Percentiles rank a stretch among this genome's conserved stretches.
Evolutionary conservation across 805 yeast genomes (phyloP).

Genomic region (Zygotorulaspora chibaensis): DNA sequence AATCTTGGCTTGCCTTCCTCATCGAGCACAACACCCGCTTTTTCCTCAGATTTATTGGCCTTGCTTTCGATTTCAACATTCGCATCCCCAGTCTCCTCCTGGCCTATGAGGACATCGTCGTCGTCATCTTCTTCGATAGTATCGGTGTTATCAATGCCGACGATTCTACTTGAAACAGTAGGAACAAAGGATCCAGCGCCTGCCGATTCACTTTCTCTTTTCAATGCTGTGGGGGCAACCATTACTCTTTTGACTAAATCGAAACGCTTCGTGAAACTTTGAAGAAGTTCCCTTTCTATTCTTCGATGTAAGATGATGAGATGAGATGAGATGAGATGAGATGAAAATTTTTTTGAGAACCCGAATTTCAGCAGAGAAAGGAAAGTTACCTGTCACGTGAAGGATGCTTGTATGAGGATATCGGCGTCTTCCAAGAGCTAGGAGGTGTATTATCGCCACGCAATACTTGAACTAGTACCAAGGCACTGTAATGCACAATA

Average conservation of each 20-base stretch:
- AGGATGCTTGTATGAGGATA: neutral
- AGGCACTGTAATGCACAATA: too few species aligned
- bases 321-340: constrained; percentile 36
- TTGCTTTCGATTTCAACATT: constrained; percentile 24
- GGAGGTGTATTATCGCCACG: neutral
- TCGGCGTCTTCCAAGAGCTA: neutral
- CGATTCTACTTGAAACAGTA: constrained; percentile 28
- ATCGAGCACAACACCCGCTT: constrained; percentile 45
- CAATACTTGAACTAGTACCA: too few species aligned
- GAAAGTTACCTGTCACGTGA: neutral
- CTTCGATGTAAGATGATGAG: constrained; percentile 3
- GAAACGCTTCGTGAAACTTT: neutral
- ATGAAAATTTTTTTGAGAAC: constrained; percentile 1
- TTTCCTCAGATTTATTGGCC: constrained; percentile 19
- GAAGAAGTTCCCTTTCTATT: neutral
- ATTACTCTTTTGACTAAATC: constrained; percentile 19
- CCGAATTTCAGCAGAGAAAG: neutral
- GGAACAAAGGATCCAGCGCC: neutral
- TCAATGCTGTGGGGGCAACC: constrained; percentile 48
- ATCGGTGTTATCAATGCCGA: constrained; percentile 32
- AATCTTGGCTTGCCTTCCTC: constrained; percentile 87
- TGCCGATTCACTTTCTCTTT: constrained; percentile 11
- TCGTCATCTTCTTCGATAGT: constrained; percentile 36
- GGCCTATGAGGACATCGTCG: constrained; percentile 39
- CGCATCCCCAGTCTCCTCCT: constrained; percentile 27